Evolutionary conservation across 352 stramenopile genomes (phyloP).

Genomic region (Phytopythium delawarense): DNA sequence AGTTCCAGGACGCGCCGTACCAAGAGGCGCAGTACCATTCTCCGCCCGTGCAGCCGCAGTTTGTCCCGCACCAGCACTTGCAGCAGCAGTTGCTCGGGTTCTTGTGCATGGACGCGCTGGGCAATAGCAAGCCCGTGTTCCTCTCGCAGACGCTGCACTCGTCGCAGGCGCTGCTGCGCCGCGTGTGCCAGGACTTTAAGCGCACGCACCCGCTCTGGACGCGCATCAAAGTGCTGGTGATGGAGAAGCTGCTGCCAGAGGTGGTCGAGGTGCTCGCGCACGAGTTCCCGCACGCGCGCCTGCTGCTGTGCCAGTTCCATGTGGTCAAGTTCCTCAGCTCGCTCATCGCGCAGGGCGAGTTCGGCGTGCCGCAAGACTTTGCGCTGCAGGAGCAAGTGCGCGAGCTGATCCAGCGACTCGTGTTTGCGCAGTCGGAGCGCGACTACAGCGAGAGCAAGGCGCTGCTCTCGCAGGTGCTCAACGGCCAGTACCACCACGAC

Average conservation of each 20-base stretch:
- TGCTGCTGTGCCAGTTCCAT: constrained; percentile 68
- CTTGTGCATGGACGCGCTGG: constrained; percentile 63
- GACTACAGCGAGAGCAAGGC: constrained; percentile 50
- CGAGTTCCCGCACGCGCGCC: constrained; percentile 52
- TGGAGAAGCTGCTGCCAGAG: constrained; percentile 53
- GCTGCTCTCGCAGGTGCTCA: constrained; percentile 35
- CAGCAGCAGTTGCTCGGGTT: constrained; percentile 55
- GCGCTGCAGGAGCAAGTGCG: constrained; percentile 40
- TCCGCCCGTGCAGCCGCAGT: neutral
- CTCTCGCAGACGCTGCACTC: constrained; percentile 46
- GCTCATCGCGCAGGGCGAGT: constrained; percentile 38
- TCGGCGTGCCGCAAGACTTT: constrained; percentile 25
- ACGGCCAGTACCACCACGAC: constrained; percentile 10
- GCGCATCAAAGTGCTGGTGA: constrained; percentile 59
- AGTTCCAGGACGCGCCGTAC: constrained; percentile 1
- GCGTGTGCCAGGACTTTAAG: constrained; percentile 73
- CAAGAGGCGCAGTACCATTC: neutral
- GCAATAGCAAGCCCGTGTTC: constrained; percentile 64
- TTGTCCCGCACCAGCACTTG: constrained; percentile 16
- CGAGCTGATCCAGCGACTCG: constrained; percentile 53
- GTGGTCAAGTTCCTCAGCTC: constrained; percentile 61
- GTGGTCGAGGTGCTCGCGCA: constrained; percentile 46
- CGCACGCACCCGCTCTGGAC: constrained; percentile 61
- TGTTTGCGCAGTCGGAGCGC: constrained; percentile 49
- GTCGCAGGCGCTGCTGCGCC: constrained; percentile 41